phyloP scores from a whole-genome alignment of 2,329 filamentous ascomycete species.

The Aulographum hederae region DNA sequence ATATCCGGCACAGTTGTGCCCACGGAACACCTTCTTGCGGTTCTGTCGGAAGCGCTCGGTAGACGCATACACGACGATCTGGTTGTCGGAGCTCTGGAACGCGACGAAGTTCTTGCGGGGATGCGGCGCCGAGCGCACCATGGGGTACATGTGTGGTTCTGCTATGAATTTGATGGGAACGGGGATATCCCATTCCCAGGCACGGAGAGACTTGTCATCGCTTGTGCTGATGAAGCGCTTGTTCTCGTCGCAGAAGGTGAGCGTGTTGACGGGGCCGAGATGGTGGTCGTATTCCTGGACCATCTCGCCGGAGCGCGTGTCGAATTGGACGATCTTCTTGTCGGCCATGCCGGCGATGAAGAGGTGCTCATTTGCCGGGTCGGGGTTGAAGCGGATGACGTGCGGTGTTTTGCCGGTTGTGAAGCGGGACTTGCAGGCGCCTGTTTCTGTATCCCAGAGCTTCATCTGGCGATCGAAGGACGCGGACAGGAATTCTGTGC shows the following conservation, averaged over 20 bases:
- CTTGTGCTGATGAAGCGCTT: conserved; percentile 95
- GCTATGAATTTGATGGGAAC: conserved; percentile 98
- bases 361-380: conserved; percentile 58
- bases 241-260: conserved; percentile 88
- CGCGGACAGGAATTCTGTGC: conserved; percentile 73
- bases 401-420: conserved; percentile 90
- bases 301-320: conserved; percentile 63
- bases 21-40: conserved; percentile 87
- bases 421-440: conserved; percentile 72
- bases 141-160: conserved; percentile 93
- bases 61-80: conserved; percentile 87
- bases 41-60: conserved; percentile 96
- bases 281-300: conserved; percentile 98
- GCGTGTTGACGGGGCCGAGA: conserved; percentile 91
- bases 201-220: conserved; percentile 87
- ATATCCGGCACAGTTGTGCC: conserved; percentile 90
- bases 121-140: conserved; percentile 71
- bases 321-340: conserved; percentile 97
- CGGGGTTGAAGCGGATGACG: conserved; percentile 83
- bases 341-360: conserved; percentile 95
- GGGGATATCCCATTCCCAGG: conserved; percentile 89
- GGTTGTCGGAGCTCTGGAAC: conserved; percentile 87
- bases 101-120: conserved; percentile 87
- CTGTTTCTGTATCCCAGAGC: conserved; percentile 95
- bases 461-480: conserved; percentile 95